phyloP scores from a whole-genome alignment of 768 basidiomycete genomes.

The Saitozyma podzolica region DNA sequence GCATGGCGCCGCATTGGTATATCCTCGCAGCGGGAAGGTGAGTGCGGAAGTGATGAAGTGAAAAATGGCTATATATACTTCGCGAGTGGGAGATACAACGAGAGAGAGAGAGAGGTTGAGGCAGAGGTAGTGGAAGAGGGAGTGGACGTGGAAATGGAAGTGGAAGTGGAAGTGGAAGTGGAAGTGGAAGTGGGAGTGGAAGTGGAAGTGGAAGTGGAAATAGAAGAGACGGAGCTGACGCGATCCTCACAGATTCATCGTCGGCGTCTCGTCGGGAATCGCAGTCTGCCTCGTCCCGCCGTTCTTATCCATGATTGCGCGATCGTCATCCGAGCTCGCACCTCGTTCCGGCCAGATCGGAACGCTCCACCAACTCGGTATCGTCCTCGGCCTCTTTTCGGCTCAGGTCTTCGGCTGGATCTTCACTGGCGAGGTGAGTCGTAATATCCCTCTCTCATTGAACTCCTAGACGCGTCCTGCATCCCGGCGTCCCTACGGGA shows the following conservation, averaged over 20 bases:
- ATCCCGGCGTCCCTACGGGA: not conserved
- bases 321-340: constrained; percentile 28
- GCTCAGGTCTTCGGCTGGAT: constrained; percentile 43
- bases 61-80: no score
- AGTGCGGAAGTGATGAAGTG: constrained; percentile 3
- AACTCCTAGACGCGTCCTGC: not conserved
- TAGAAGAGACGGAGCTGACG: not conserved
- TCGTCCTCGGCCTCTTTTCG: constrained; percentile 42
- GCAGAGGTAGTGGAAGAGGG: not conserved
- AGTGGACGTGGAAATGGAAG: no score
- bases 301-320: constrained; percentile 36
- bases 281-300: constrained; percentile 49
- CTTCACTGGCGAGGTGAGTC: constrained; percentile 40
- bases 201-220: not conserved
- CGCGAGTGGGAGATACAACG: no score
- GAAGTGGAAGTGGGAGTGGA: no score
- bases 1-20: constrained; percentile 40
- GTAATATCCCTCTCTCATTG: not conserved
- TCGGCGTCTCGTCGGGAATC: constrained; percentile 44
- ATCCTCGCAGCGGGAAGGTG: constrained; percentile 41
- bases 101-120: not conserved
- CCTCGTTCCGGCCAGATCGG: constrained; percentile 44
- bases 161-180: not conserved
- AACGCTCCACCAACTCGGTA: constrained; percentile 47
- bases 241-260: constrained; percentile 30